Evolutionary conservation across 495 filamentous ascomycete genomes (phyloP).

Genomic region (Xylaria curta): DNA sequence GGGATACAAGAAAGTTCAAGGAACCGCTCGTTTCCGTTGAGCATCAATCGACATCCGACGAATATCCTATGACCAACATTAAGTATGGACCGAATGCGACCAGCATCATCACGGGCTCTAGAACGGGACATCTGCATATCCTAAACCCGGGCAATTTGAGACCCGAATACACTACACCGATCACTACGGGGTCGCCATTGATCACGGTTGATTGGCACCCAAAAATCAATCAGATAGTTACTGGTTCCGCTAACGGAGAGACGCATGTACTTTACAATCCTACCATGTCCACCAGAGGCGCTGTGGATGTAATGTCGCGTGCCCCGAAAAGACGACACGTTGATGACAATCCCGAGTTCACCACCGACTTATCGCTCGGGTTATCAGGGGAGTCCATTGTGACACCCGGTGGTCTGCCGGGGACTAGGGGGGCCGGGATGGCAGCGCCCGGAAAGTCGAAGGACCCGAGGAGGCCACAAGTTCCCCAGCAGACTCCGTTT

Average conservation of each 20-base stretch:
- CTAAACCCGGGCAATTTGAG: constrained; percentile 88
- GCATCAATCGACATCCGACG: constrained; percentile 80
- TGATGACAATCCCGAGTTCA: constrained; percentile 86
- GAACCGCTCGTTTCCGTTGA: constrained; percentile 78
- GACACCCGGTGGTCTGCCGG: constrained; percentile 63
- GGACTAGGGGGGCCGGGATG: constrained; percentile 59
- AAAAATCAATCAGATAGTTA: constrained; percentile 94
- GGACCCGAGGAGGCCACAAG: constrained; percentile 80
- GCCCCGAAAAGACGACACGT: constrained; percentile 94
- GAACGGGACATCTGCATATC: constrained; percentile 86
- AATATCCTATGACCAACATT: constrained; percentile 85
- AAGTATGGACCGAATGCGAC: constrained; percentile 82
- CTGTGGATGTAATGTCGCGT: constrained; percentile 87
- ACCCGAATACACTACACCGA: constrained; percentile 81
- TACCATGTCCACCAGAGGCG: constrained; percentile 76
- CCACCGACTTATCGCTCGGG: constrained; percentile 78
- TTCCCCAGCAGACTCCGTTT: constrained; percentile 87
- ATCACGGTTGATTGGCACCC: constrained; percentile 90
- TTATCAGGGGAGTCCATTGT: constrained; percentile 84
- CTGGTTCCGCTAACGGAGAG: constrained; percentile 87
- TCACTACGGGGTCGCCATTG: constrained; percentile 81
- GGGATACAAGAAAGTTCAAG: constrained; percentile 98
- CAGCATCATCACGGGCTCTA: constrained; percentile 87
- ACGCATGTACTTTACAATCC: constrained; percentile 92
- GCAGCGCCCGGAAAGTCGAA: constrained; percentile 80